A percentile compares a stretch with the other conserved stretches of the same genome.
Conservation (phyloP, 2,329 filamentous ascomycete genomes). For the Cladosporium sphaerospermum region DNA sequence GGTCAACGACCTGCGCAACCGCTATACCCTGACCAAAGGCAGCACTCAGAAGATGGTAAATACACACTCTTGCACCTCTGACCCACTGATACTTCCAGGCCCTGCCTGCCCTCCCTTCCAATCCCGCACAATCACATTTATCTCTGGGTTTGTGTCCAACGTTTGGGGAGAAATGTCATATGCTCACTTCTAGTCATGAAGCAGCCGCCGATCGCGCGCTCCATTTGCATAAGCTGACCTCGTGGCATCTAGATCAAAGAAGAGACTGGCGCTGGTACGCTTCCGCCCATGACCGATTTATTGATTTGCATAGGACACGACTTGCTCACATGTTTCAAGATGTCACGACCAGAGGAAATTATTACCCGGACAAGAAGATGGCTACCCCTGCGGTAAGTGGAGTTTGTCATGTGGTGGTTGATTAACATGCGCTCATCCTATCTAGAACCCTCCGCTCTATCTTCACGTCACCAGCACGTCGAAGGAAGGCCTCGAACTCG, state of each 20-base stretch:
- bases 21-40: constrained; percentile 94
- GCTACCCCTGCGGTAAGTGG: constrained; percentile 77
- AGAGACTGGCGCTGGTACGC: constrained; percentile 99
- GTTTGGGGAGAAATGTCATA: constrained; percentile 29
- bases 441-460: constrained; percentile 68
- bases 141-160: constrained; percentile 25
- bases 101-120: constrained; percentile 30
- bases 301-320: constrained; percentile 43
- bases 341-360: constrained; percentile 95
- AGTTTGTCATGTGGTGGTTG: too few relatives aligned
- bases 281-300: constrained; percentile 43
- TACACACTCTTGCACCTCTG: constrained; percentile 50
- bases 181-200: constrained; percentile 43
- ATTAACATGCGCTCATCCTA: neutral
- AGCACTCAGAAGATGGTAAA: constrained; percentile 99
- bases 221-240: constrained; percentile 92
- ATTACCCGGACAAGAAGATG: constrained; percentile 97
- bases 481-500: constrained; percentile 85
- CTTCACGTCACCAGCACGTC: constrained; percentile 90
- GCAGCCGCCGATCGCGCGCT: constrained; percentile 31
- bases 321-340: constrained; percentile 68
- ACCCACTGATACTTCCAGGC: constrained; percentile 56
- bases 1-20: constrained; percentile 94
- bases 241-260: constrained; percentile 98
- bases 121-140: neutral